Conservation (phyloP, 495 filamentous ascomycete species). For the Cairneyella variabilis region DNA sequence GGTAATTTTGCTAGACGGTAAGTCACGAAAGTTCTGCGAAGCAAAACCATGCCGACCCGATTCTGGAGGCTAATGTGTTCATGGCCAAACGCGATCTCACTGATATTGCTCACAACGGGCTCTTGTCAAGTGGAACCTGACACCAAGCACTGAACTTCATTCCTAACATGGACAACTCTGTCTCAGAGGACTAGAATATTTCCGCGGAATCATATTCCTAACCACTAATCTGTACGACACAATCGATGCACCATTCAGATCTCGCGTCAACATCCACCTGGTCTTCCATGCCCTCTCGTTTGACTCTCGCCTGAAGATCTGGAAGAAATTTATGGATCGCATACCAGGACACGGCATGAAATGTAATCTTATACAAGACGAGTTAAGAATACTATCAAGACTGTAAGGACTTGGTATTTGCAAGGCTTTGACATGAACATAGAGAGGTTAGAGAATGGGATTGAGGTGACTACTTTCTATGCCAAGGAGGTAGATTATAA, state of each 20-base stretch:
- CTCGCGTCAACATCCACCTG: conserved; percentile 26
- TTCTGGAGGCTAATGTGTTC: conserved; percentile 49
- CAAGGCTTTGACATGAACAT: conserved; percentile 31
- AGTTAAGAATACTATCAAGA: conserved; percentile 31
- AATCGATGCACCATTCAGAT: conserved; percentile 26
- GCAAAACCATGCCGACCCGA: no score
- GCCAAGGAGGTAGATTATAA: not conserved
- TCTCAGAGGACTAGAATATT: conserved; percentile 50
- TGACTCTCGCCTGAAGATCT: conserved; percentile 13
- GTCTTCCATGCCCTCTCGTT: conserved; percentile 16
- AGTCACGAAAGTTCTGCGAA: no score
- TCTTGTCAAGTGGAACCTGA: no score
- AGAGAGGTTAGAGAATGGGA: conserved; percentile 31
- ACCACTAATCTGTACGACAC: conserved; percentile 36
- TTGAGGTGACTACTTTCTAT: conserved; percentile 15
- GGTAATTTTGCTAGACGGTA: conserved; percentile 50
- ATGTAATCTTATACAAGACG: conserved; percentile 26
- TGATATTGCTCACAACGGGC: conserved; percentile 47
- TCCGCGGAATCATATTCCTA: conserved; percentile 44
- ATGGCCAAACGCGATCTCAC: conserved; percentile 40
- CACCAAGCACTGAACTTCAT: no score
- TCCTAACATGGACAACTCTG: no score
- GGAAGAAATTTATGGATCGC: conserved; percentile 24
- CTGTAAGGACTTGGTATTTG: conserved; percentile 30
- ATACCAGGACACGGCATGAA: conserved; percentile 15